Base-by-base conservation (phyloP, 2,329 filamentous ascomycete genomes). In the Colletotrichum melonis region DNA sequence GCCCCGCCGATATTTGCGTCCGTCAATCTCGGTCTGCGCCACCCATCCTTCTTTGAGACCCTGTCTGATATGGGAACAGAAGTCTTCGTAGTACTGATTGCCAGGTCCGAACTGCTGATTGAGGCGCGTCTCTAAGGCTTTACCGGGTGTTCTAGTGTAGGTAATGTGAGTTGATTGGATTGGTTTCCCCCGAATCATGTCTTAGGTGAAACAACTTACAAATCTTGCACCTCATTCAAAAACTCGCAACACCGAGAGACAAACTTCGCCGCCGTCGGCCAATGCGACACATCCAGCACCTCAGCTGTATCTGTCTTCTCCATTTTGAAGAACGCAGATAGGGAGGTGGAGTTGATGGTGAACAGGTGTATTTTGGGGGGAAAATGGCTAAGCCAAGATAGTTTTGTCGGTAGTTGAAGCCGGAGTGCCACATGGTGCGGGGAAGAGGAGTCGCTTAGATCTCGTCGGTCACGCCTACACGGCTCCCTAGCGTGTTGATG, bases 21-120 rank as follows among this genome's bases (percentile, higher is more conserved):
- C 87, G 49, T 84, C 80, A 56, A 87, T 76, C 73, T 85, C 82
- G 24, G 80, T 82, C 42, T 80, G 80, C 2, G 85, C 86, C 0
- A 85, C 81, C 86, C 85, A 87, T 55, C 84, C 85, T 75, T 87
- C 84, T 6, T 78, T 38, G 3, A 87, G 78, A 2, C 84, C 86
- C 54, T 80, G 74, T 52, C 79, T 80, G 64, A 86, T 81, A 49
- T 81, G 80, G 9, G 60, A 42, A 74, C 83, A 83, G 46, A 88
- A 80, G 64, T 84, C 81, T 3, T 86, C 83, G 76, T 86, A 87
- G 74, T 80, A 84, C 1, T 78, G 69, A 65, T 79, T 86, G 1
- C 84, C 84, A 0, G 83, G 84, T 4, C 85, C 85, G 74, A 86
- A 86, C 11, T 84, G 75, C 26, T 73, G 72, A 77, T 88, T 88